Percentiles rank a stretch among this genome's conserved stretches.
phyloP scores from a whole-genome alignment of 305 asterid species.

The Solanum hybrid region DNA sequence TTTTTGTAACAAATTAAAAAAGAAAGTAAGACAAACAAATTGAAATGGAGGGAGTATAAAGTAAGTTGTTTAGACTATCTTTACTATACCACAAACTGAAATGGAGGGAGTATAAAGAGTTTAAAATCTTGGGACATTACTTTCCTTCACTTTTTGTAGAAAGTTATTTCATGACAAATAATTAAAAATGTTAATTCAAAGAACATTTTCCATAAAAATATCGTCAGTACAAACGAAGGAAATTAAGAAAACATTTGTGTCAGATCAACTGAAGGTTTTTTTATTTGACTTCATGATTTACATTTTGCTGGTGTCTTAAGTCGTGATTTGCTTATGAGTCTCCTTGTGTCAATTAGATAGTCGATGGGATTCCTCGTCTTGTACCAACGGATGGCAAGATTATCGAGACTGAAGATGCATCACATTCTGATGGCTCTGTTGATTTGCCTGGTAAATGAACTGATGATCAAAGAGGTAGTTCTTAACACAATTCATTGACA shows the following conservation, averaged over 20 bases:
- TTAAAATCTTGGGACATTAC: neutral
- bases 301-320: neutral
- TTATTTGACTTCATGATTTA: neutral
- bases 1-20: neutral
- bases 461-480: neutral
- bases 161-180: neutral
- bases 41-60: neutral
- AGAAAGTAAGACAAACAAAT: neutral
- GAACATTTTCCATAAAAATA: neutral
- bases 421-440: constrained; percentile 7
- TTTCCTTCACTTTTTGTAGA: neutral
- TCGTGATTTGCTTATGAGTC: neutral
- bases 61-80: neutral
- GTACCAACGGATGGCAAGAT: constrained; percentile 52
- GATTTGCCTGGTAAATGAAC: constrained; percentile 10
- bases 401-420: constrained; percentile 18
- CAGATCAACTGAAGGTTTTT: neutral
- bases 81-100: neutral
- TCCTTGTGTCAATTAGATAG: constrained; percentile 22
- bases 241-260: neutral
- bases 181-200: neutral
- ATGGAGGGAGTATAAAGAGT: neutral
- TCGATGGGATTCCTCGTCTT: constrained; percentile 65
- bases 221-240: neutral
- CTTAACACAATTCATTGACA: neutral